These are phyloP conservation scores for Murraya koenigii DNA, from an alignment of 345 rosid species.

Conservation along the genomic window DNA sequence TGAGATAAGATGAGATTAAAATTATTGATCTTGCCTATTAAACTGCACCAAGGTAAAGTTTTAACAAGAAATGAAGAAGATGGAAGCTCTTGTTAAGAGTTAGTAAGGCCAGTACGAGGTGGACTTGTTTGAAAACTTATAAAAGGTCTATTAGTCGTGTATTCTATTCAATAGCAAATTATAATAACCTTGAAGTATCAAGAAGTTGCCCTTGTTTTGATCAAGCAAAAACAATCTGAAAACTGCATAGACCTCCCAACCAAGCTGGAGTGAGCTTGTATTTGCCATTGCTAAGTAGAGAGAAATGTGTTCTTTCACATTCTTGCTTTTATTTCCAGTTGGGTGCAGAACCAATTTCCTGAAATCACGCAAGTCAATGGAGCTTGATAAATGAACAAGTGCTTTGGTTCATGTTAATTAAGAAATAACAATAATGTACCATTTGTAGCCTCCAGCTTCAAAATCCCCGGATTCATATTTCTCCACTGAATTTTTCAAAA, in stretches of 20 bases:
- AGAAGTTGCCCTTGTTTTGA: slow-evolving; percentile 36
- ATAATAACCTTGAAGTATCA: slow-evolving; percentile 33
- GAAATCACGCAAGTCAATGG: neutral
- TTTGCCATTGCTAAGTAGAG: slow-evolving; percentile 48
- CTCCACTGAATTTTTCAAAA: slow-evolving; percentile 37
- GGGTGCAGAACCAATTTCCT: slow-evolving; percentile 70
- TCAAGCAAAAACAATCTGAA: slow-evolving; percentile 53
- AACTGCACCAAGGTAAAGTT: too few relatives aligned
- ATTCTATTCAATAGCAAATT: too few relatives aligned
- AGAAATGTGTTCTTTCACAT: slow-evolving; percentile 51
- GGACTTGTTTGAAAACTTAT: too few relatives aligned
- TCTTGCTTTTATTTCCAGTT: slow-evolving; percentile 61
- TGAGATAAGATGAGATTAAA: too few relatives aligned
- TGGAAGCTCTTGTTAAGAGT: too few relatives aligned
- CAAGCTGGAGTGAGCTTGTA: slow-evolving; percentile 36
- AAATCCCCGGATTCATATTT: slow-evolving; percentile 64
- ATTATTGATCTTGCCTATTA: too few relatives aligned
- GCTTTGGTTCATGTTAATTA: neutral
- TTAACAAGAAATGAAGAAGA: too few relatives aligned
- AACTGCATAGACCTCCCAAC: slow-evolving; percentile 53
- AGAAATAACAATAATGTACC: slow-evolving; percentile 36
- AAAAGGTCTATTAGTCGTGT: too few relatives aligned
- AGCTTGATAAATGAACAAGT: neutral
- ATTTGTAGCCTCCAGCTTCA: slow-evolving; percentile 75
- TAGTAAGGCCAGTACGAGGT: too few relatives aligned